Conservation (phyloP, 1,284 basidiomycete genomes). For the Ustilago tritici region DNA sequence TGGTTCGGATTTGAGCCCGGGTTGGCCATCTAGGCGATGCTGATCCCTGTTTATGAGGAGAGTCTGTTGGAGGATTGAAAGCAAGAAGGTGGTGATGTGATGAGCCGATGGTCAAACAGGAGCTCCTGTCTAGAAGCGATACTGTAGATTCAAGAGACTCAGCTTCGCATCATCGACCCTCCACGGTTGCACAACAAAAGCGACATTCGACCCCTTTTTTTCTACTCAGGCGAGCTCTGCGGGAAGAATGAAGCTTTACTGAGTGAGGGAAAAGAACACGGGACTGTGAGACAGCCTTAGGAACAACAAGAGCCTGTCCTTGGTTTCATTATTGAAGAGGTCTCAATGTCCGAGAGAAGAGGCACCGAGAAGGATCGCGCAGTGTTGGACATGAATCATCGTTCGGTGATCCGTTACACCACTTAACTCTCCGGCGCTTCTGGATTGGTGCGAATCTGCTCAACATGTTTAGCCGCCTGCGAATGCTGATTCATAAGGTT, state of each 20-base stretch:
- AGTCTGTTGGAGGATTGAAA: background rate
- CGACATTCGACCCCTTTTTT: background rate
- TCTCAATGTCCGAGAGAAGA: background rate
- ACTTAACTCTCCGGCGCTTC: background rate
- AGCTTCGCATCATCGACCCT: background rate
- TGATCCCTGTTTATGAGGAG: background rate
- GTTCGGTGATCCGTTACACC: background rate
- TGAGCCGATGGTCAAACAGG: background rate
- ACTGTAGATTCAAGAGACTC: background rate
- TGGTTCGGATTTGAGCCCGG: background rate
- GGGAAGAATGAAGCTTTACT: background rate
- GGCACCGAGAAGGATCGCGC: background rate
- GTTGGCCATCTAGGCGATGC: background rate
- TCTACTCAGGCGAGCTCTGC: background rate
- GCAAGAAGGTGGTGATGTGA: background rate
- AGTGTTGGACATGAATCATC: constrained; percentile 17
- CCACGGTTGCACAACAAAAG: background rate
- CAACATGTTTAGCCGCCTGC: background rate
- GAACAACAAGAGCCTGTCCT: too few relatives aligned
- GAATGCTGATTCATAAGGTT: background rate
- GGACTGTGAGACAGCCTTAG: background rate
- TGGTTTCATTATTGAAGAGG: too few relatives aligned
- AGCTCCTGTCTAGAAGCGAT: background rate
- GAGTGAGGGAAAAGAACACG: background rate
- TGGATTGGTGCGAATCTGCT: background rate